Conservation (phyloP, 441 rosid genomes). For the Breynia disticha region DNA sequence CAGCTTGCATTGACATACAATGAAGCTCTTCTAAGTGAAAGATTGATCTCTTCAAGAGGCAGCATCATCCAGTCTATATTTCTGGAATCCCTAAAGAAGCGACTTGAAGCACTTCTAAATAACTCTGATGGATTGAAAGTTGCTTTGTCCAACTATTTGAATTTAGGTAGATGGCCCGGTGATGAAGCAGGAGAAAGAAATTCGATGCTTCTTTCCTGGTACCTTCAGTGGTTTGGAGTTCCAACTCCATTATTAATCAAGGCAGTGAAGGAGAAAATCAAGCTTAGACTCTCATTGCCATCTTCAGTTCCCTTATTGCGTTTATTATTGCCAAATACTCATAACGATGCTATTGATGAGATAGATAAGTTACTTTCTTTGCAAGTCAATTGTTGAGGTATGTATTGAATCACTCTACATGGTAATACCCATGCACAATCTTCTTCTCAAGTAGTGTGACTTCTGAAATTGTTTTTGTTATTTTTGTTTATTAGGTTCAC, state of each 20-base stretch:
- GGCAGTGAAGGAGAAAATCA: slow-evolving; percentile 40
- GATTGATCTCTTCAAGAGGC: slow-evolving; percentile 49
- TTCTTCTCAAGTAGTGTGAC: not conserved
- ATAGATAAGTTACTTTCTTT: slow-evolving; percentile 33
- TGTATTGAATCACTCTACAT: not conserved
- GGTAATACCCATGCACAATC: not conserved
- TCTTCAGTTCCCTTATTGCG: slow-evolving; percentile 50
- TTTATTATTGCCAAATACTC: slow-evolving; percentile 56
- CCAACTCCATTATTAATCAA: slow-evolving; percentile 52
- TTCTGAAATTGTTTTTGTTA: not conserved
- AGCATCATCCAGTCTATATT: slow-evolving; percentile 66
- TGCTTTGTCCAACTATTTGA: slow-evolving; percentile 34
- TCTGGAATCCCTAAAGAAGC: slow-evolving; percentile 56
- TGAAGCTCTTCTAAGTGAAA: slow-evolving; percentile 66
- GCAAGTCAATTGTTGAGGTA: slow-evolving; percentile 15
- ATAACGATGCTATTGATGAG: slow-evolving; percentile 42
- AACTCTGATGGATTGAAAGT: slow-evolving; percentile 28
- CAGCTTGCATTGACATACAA: slow-evolving; percentile 80
- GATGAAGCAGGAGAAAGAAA: slow-evolving; percentile 30
- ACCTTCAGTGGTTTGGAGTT: slow-evolving; percentile 70
- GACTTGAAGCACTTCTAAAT: slow-evolving; percentile 57
- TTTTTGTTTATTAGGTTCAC: not conserved
- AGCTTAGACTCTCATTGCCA: slow-evolving; percentile 29
- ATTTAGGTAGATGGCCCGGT: slow-evolving; percentile 50
- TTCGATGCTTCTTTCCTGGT: slow-evolving; percentile 59